Evolutionary conservation across 1,139 yeast genomes (phyloP).

Genomic region (Yamadazyma diospyri): DNA sequence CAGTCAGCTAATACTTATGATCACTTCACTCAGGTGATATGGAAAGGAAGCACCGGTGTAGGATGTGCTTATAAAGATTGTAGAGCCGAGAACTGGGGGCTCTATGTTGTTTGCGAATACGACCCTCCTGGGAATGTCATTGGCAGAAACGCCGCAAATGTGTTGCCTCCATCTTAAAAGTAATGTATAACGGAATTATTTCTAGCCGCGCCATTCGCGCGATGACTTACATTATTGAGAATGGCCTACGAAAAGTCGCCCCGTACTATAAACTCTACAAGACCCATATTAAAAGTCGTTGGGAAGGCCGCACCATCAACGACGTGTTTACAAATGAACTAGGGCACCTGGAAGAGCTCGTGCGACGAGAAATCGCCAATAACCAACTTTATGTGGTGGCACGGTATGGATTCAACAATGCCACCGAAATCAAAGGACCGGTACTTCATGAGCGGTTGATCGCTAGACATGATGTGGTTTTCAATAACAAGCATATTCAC

Average conservation of each 20-base stretch:
- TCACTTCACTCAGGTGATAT: constrained; percentile 85
- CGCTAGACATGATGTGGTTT: constrained; percentile 48
- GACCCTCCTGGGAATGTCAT: constrained; percentile 49
- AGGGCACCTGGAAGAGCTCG: constrained; percentile 28
- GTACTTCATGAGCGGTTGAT: constrained; percentile 22
- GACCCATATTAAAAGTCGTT: constrained; percentile 46
- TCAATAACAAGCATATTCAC: constrained; percentile 52
- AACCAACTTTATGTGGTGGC: constrained; percentile 24
- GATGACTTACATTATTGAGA: constrained; percentile 22
- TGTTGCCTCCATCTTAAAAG: constrained; percentile 24
- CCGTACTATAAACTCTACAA: constrained; percentile 42
- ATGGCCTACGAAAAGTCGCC: constrained; percentile 41
- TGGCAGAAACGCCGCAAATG: constrained; percentile 50
- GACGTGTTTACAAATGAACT: constrained; percentile 46
- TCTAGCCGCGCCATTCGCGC: constrained; percentile 1
- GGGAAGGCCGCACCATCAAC: constrained; percentile 43
- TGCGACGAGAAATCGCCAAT: constrained; percentile 21
- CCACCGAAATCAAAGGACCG: constrained; percentile 22
- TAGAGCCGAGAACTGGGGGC: constrained; percentile 43
- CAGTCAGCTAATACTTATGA: constrained; percentile 38
- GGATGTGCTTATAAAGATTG: constrained; percentile 73
- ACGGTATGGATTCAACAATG: constrained; percentile 24
- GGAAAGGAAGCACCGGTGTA: constrained; percentile 65
- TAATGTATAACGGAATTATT: constrained; percentile 3
- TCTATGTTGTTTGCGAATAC: constrained; percentile 52